Evolutionary conservation across 2,329 filamentous ascomycete species (phyloP).

Genomic region (Elsinoe australis): DNA sequence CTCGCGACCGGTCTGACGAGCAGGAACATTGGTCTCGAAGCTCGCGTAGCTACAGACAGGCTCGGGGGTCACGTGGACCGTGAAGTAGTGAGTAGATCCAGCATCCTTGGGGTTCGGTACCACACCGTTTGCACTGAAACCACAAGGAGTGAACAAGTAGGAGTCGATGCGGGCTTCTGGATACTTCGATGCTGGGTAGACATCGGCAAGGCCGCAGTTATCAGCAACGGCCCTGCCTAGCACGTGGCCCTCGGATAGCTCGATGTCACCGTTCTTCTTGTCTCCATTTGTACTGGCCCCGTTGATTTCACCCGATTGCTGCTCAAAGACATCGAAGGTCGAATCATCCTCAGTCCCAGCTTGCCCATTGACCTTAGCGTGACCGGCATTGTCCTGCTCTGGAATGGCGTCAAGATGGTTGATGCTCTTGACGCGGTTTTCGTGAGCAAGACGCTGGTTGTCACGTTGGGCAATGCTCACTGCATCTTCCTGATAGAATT

Average conservation of each 20-base stretch:
- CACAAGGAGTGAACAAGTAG: conserved; percentile 92
- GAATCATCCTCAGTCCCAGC: conserved; percentile 33
- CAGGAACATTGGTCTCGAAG: conserved; percentile 96
- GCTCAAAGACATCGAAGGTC: conserved; percentile 73
- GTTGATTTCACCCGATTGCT: conserved; percentile 55
- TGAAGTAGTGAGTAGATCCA: conserved; percentile 75
- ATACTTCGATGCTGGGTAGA: conserved; percentile 81
- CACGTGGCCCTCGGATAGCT: conserved; percentile 73
- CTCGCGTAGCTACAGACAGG: conserved; percentile 95
- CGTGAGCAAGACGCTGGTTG: conserved; percentile 60
- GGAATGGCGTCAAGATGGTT: conserved; percentile 54
- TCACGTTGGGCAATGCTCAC: conserved; percentile 82
- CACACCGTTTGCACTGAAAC: conserved; percentile 94
- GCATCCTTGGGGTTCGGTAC: conserved; percentile 61
- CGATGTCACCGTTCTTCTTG: conserved; percentile 21
- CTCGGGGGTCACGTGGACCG: conserved; percentile 95
- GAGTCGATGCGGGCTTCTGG: conserved; percentile 91
- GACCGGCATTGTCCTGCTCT: conserved; percentile 38
- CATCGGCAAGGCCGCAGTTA: conserved; percentile 74
- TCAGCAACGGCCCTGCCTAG: conserved; percentile 90
- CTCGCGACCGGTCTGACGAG: conserved; percentile 76
- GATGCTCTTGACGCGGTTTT: conserved; percentile 53
- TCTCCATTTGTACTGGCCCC: conserved; percentile 42
- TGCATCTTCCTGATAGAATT: conserved; percentile 70
- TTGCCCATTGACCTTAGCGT: conserved; percentile 29